phyloP scores from a whole-genome alignment of 2,329 filamentous ascomycete species.

The Hypoxylon sp. region DNA sequence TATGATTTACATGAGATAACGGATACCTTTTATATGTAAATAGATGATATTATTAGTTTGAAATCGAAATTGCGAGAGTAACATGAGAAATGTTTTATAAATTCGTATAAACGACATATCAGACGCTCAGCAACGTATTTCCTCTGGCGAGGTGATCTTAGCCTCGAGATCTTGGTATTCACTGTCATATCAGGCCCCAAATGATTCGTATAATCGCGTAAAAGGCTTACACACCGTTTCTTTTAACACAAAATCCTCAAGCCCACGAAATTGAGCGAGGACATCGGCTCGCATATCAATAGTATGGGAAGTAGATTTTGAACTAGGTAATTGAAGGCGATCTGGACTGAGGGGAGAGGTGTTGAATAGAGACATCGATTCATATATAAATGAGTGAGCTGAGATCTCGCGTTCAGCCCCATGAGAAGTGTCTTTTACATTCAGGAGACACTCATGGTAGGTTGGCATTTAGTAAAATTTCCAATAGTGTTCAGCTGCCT shows the following conservation, averaged over 20 bases:
- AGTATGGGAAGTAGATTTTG: too few relatives aligned
- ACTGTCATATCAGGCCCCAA: conserved; percentile 31
- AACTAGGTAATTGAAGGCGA: not conserved
- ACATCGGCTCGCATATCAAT: conserved; percentile 23
- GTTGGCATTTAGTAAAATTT: conserved; percentile 9
- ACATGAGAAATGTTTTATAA: too few relatives aligned
- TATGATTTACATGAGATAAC: conserved; percentile 25
- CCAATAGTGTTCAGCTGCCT: conserved; percentile 1
- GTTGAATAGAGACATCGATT: not conserved
- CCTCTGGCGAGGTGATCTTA: conserved; percentile 8
- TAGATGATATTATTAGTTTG: not conserved
- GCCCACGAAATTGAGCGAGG: conserved; percentile 26
- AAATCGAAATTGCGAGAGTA: too few relatives aligned
- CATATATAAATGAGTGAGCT: conserved; percentile 11
- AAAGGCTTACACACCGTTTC: conserved; percentile 24
- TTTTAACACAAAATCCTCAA: conserved; percentile 39
- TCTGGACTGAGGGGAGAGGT: not conserved
- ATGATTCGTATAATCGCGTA: conserved; percentile 7
- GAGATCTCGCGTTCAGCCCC: not conserved
- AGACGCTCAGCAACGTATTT: not conserved
- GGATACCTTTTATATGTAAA: conserved; percentile 1
- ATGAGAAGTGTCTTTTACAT: not conserved
- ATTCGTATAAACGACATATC: too few relatives aligned
- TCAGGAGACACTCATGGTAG: too few relatives aligned
- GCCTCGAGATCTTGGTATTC: conserved; percentile 32